Base-by-base conservation (phyloP, 768 basidiomycete species). In the Sutorius australiensis region DNA sequence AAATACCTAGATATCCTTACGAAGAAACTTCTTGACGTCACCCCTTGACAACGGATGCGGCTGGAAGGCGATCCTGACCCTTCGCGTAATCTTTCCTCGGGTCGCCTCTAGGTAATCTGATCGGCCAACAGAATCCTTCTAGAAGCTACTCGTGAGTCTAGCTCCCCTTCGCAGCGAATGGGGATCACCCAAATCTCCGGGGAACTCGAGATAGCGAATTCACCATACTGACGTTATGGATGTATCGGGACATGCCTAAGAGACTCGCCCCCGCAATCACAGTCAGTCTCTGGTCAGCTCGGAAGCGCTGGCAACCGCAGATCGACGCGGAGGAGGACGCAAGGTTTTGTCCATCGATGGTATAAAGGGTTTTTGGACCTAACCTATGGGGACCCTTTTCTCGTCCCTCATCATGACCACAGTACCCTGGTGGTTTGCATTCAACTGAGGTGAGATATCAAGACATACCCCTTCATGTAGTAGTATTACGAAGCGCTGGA, bases 21-120 rank as follows among this genome's bases (percentile, higher is more conserved):
- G 30, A 46, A 30, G 17, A 21, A 28, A 30, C 1, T 78, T 57
- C 48, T 67, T 56, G 27, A 64, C 69, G 40, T 57, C 33, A 28
- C 14, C 17, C 14, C 10, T 10, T 36, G 27, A 17, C 21, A 16
- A 34, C 7, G 24, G 4, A 46, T 32, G 16, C 8, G 31, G 21
- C 34, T 36, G 16, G 9, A 11, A 2, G 12, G 5, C 21, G 8
- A 16, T 53, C 45, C 28, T 38, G 13, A 14, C 27, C 13, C 9
- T 19, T 45, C 30, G 48, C 28, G 27, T 36, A 40, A 51, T 30
- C 11, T 44, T 19, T 46, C 32, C n/a, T 37, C 10, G 16, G 17
- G 33, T 17, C 24, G 4, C 24, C 32, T 27, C 17, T 19, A 10
- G 14, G 27, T 13, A 27, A 34, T 39, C 41, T 16, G 16, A 19